These are phyloP conservation scores for Phyllosticta citriasiana DNA, from an alignment of 2,329 filamentous ascomycete genomes.

Conservation along the genomic window DNA sequence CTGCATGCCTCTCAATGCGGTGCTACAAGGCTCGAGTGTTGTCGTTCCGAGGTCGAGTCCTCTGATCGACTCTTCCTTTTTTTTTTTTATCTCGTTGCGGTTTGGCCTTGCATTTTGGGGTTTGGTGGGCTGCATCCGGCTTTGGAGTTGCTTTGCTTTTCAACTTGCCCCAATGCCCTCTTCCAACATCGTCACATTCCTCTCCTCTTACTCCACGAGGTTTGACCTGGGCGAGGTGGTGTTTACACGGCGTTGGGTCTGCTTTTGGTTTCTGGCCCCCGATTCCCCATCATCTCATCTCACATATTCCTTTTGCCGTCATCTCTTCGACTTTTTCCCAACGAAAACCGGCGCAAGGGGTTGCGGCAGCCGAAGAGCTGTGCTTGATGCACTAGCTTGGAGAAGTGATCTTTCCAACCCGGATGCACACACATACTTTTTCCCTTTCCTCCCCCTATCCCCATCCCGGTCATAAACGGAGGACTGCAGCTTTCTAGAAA, in stretches of 20 bases:
- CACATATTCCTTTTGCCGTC: not conserved
- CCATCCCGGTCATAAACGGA: not conserved
- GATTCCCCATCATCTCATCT: not conserved
- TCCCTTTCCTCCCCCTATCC: not conserved
- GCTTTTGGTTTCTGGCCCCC: not conserved
- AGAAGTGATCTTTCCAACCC: not conserved
- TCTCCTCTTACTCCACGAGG: not conserved
- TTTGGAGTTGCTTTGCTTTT: not conserved
- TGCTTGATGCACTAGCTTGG: not conserved
- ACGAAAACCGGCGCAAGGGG: not conserved
- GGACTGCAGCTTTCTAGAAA: not conserved
- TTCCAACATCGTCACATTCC: not conserved
- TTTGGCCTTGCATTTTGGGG: not conserved
- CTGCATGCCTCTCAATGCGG: not conserved
- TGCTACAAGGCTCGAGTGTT: not conserved
- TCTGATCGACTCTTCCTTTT: not conserved
- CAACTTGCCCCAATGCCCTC: not conserved
- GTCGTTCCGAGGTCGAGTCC: not conserved
- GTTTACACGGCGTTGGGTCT: not conserved
- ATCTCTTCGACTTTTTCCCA: not conserved
- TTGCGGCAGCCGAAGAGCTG: not conserved
- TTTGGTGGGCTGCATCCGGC: not conserved
- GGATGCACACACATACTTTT: not conserved
- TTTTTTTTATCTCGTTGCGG: not conserved
- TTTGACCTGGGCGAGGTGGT: not conserved